Percentiles rank a stretch among this genome's conserved stretches.
These are phyloP conservation scores for Loxodes magnus DNA, from an alignment of 73 alveolate genomes.

Conservation along the genomic window DNA sequence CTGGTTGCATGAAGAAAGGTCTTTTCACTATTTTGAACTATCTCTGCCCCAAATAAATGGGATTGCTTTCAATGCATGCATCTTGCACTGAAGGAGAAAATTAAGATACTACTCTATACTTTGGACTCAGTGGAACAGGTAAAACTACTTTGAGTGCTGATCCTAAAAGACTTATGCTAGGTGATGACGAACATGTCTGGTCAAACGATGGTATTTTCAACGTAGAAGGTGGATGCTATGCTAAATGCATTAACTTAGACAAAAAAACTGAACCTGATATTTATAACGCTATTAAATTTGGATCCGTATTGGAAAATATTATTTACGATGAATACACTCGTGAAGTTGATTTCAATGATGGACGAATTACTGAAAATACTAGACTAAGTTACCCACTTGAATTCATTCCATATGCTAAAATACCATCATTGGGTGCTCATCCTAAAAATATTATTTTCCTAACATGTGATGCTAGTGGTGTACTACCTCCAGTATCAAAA, in stretches of 20 bases:
- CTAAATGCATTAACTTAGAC: conserved; percentile 60
- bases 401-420: conserved; percentile 81
- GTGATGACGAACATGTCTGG: conserved; percentile 98
- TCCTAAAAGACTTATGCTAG: conserved; percentile 76
- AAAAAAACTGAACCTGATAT: conserved; percentile 91
- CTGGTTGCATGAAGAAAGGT: conserved; percentile 96
- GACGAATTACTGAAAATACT: conserved; percentile 49
- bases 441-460: conserved; percentile 86
- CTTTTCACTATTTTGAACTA: conserved; percentile 81
- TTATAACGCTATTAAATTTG: conserved; percentile 72
- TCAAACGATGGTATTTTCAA: conserved; percentile 87
- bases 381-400: conserved; percentile 82
- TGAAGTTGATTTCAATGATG: conserved; percentile 67
- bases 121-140: conserved; percentile 96
- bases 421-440: conserved; percentile 88
- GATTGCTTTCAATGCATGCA: conserved; percentile 86
- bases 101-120: conserved; percentile 81
- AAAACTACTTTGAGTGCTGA: conserved; percentile 92
- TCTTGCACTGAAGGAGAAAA: conserved; percentile 70
- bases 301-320: conserved; percentile 73
- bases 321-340: conserved; percentile 41
- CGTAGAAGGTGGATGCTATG: conserved; percentile 97
- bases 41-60: conserved; percentile 64
- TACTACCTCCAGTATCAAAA: conserved; percentile 91
- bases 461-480: conserved; percentile 95